These are phyloP conservation scores for Pythium pyrilobum DNA, from an alignment of 352 stramenopile species.

Conservation along the genomic window DNA sequence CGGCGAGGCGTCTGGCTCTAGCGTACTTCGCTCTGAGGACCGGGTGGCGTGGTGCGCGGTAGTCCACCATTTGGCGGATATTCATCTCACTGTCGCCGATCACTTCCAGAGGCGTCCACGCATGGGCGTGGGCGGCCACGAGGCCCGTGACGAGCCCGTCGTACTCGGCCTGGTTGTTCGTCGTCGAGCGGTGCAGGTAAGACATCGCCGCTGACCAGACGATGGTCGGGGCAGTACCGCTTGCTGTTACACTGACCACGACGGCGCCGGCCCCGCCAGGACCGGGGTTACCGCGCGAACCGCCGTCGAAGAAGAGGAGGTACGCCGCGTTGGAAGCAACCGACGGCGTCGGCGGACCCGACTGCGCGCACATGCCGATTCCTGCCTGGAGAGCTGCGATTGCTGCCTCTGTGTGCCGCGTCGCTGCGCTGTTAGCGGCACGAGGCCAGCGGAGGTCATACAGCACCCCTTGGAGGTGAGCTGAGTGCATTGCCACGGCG, in stretches of 20 bases:
- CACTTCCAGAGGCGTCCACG: neutral
- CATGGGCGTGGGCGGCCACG: neutral
- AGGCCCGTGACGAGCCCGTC: neutral
- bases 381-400: too few species aligned
- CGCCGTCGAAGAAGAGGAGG: constrained; percentile 1
- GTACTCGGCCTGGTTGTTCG: constrained; percentile 5
- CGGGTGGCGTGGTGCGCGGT: neutral
- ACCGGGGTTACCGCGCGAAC: neutral
- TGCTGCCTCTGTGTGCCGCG: too few species aligned
- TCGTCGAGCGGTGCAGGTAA: neutral
- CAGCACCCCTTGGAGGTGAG: too few species aligned
- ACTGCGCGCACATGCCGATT: too few species aligned
- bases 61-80: neutral
- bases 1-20: neutral
- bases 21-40: neutral
- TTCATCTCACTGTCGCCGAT: neutral
- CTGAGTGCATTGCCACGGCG: too few species aligned
- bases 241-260: neutral
- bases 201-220: neutral
- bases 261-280: neutral
- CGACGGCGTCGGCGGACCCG: too few species aligned
- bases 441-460: too few species aligned
- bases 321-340: too few species aligned
- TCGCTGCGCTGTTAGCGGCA: too few species aligned
- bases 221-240: neutral